Percentiles rank a stretch among this genome's conserved stretches.
Conservation (phyloP, 306 rosid species). For the Rubus idaeus region DNA sequence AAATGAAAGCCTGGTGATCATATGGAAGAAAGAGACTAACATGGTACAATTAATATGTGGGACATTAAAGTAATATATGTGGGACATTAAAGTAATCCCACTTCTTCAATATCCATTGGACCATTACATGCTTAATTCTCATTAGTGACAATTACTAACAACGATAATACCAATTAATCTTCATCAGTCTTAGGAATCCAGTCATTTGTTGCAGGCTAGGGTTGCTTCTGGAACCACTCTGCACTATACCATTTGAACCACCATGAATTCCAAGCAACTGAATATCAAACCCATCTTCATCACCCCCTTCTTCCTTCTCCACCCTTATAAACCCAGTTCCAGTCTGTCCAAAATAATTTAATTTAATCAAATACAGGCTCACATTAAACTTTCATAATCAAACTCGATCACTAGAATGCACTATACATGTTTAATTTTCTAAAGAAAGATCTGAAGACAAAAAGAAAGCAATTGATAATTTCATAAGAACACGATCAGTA, state of each 20-base stretch:
- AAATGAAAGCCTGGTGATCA: constrained; percentile 33
- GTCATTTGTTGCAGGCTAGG: constrained; percentile 87
- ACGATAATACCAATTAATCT: neutral
- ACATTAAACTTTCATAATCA: neutral
- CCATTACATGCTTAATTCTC: neutral
- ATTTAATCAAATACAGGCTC: neutral
- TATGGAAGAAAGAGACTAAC: neutral
- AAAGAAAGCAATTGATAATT: neutral
- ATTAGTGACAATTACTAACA: neutral
- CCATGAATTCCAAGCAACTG: constrained; percentile 19
- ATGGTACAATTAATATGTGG: neutral
- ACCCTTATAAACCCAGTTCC: constrained; percentile 70
- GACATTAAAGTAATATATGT: too few relatives aligned
- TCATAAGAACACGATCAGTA: neutral
- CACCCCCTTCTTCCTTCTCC: constrained; percentile 27
- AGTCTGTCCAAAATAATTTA: constrained; percentile 39
- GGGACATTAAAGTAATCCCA: neutral
- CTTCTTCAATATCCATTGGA: neutral
- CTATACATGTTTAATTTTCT: neutral
- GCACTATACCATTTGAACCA: constrained; percentile 19
- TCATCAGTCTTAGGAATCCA: constrained; percentile 60
- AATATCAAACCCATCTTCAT: constrained; percentile 29
- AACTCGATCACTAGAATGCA: neutral
- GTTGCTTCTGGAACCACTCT: constrained; percentile 48
- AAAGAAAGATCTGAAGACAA: neutral